Evolutionary conservation across 2,329 filamentous ascomycete species (phyloP), one percentile per base, ranked within the genome.

Genomic region (Massarina eburnea): DNA sequence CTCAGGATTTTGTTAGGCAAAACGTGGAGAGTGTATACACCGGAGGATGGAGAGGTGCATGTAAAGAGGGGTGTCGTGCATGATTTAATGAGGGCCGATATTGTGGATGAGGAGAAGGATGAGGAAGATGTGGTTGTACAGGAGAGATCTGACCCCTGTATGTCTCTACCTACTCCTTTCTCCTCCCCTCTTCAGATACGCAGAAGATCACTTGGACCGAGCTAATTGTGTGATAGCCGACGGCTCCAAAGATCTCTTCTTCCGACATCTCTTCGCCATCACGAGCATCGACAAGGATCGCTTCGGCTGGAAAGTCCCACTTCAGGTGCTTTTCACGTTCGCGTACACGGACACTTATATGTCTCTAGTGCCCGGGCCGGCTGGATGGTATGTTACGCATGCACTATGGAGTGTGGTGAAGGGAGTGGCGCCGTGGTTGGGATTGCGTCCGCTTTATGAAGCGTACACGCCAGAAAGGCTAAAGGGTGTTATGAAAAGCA

Each of bases 221-320:
- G 14, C 39, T 32, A 21, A 43, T 10, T 33, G 10, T 12, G 38
- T 26, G 3, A 15, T 27, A 51, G 49, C 32, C 15, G 49, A 51
- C 35, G 49, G 49, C 10, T 48, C 49, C 8, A 51, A 51, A 18
- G 49, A 48, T 34, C 30, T 51, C n/a, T 43, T 48, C 39, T 51
- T 51, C 18, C 45, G 49, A 3, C 34, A 51, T 19, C 32, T 30
- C 8, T 45, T 48, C 26, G 45, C 49, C 14, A 17, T 45, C 8
- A 29, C 26, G 8, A 21, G 15, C 12, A n/a, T n/a, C n/a, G 49
- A 51, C 29, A 39, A 41, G 30, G 39, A 21, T 7, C 8, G 33
- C 5, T 52, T 44, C 27, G 49, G 49, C 2, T 52, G 46, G 49
- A 52, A 52, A 20, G 18, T 52, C 9, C 46, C 49, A 2, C 24